phyloP scores from a whole-genome alignment of 2,329 filamentous ascomycete species.

The Aspergillus hortae region DNA sequence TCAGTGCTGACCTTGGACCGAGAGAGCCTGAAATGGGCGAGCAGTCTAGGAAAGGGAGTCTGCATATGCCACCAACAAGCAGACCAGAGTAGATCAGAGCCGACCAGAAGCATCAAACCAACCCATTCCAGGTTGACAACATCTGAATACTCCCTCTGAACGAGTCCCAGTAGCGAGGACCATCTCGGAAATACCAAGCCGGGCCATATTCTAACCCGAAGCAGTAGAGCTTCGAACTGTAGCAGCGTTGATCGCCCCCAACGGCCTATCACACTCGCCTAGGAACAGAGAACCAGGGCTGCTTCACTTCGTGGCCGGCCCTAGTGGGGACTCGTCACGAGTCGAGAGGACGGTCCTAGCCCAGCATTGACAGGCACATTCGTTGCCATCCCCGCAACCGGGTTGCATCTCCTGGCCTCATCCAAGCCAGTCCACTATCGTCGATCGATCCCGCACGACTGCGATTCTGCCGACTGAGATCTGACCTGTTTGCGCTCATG shows the following conservation, averaged over 20 bases:
- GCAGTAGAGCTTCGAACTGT: neutral
- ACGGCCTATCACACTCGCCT: neutral
- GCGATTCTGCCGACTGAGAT: neutral
- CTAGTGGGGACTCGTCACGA: neutral
- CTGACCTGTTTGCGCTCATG: constrained; percentile 6
- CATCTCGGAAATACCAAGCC: neutral
- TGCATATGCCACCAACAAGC: too few relatives aligned
- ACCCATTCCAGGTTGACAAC: neutral
- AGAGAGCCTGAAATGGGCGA: too few relatives aligned
- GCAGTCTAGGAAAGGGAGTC: too few relatives aligned
- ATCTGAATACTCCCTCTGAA: too few relatives aligned
- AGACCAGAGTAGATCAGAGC: neutral
- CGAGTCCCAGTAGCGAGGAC: too few relatives aligned
- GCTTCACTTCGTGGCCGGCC: neutral
- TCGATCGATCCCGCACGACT: neutral
- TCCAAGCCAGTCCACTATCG: neutral
- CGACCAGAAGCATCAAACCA: neutral
- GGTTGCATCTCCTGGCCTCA: neutral
- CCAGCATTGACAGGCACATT: neutral
- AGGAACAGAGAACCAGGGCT: too few relatives aligned
- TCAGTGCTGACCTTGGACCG: neutral
- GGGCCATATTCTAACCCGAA: neutral
- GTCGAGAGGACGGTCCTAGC: neutral
- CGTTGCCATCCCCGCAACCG: neutral
- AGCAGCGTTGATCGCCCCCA: neutral